Conservation (phyloP, 179 eudicot species). For the Spinacia oleracea region DNA sequence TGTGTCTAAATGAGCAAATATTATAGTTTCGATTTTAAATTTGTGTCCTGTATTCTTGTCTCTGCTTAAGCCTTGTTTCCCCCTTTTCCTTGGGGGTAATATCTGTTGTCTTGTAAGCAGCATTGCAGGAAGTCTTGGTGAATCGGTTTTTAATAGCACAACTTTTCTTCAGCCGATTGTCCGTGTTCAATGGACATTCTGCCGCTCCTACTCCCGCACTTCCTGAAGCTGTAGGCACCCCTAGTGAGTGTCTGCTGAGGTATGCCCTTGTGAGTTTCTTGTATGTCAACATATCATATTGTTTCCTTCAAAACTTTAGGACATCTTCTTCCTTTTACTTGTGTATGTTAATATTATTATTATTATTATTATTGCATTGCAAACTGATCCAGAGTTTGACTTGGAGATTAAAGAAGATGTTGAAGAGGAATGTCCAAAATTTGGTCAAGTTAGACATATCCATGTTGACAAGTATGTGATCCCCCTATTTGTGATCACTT, state of each 20-base stretch:
- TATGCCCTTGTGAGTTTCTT: slow-evolving; percentile 48
- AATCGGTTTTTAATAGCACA: slow-evolving; percentile 34
- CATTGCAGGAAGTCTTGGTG: slow-evolving; percentile 44
- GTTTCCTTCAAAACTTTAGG: not conserved
- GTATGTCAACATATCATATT: slow-evolving; percentile 28
- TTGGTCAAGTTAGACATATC: slow-evolving; percentile 44
- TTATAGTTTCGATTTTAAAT: too few species aligned
- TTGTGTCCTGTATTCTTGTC: too few species aligned
- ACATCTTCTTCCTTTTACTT: not conserved
- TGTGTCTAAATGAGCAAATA: too few species aligned
- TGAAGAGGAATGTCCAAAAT: slow-evolving; percentile 46
- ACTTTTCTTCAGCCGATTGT: slow-evolving; percentile 41
- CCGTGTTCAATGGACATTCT: slow-evolving; percentile 56
- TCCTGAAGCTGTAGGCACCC: slow-evolving; percentile 46
- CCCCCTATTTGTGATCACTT: not conserved
- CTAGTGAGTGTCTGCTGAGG: slow-evolving; percentile 48
- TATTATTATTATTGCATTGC: slow-evolving; percentile 18
- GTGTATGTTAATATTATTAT: not conserved
- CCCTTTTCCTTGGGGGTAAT: slow-evolving; percentile 6
- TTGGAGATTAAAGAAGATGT: slow-evolving; percentile 55
- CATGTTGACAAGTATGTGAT: slow-evolving; percentile 49
- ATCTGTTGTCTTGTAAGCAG: slow-evolving; percentile 27
- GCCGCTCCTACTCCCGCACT: slow-evolving; percentile 50
- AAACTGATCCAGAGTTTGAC: slow-evolving; percentile 54
- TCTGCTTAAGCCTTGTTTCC: not conserved